Evolutionary conservation across 768 basidiomycete genomes (phyloP), one percentile per base, ranked within the genome.

Genomic region (Crepidotus variabilis): DNA sequence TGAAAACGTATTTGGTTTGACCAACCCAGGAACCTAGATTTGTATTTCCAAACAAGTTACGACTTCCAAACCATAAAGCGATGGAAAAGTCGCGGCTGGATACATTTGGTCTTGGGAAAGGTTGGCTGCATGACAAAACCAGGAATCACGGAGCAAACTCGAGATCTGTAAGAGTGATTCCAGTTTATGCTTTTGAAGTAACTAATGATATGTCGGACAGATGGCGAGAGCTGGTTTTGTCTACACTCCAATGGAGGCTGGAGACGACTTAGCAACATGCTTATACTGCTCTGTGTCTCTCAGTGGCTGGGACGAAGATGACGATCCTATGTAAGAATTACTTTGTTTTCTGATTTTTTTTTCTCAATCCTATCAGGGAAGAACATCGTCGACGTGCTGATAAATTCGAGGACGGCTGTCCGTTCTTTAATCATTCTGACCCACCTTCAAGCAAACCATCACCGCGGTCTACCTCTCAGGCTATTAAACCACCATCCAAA

Each of bases 161-260:
- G 9, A 78, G 78, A 67, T 89, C 86, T 76, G 92, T 87, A 58
- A 5, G 60, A 46, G 28, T 2, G 28, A 5, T 47, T 11, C 24
- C 7, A 16, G 14, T 11, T 32, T 7, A 5, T 6, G 0, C 21
- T 47, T 50, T 11, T n/a, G 1, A 13, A 7, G 50, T 13, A n/a
- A 33, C 23, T 57, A 21, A 45, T n/a, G 61, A 48, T 39, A 1
- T 13, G 55, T 51, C 54, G 47, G 18, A 14, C 60, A 94, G 94
- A 87, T 98, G 82, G 90, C 94, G 0, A 83, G 82, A 61, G 93
- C 94, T 2, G 95, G 95, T 7, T 97, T 96, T 65, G 80, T 92
- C 0, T 92, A 80, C 67, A 86, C 85, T 0, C 90, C 93, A 1
- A 81, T 85, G 55, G 71, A 75, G 11, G 63, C 75, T 1, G 86